Evolutionary conservation across 2,329 filamentous ascomycete species (phyloP).

Genomic region (Arthrinium phaeospermum): DNA sequence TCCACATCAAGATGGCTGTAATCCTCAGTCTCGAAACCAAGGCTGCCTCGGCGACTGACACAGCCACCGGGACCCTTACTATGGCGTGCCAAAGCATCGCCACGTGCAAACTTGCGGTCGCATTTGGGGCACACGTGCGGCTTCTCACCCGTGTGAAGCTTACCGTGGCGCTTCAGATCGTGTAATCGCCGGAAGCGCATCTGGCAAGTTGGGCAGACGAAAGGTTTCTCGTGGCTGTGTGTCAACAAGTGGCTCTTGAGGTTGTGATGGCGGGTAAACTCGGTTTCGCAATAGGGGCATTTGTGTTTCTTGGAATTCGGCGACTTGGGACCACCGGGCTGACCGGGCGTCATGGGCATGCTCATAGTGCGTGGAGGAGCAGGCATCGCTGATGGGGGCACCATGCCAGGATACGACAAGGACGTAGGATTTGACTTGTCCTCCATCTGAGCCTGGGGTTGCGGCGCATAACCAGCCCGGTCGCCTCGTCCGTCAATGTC

Average conservation of each 20-base stretch:
- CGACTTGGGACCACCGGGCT: conserved; percentile 64
- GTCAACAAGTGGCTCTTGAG: conserved; percentile 96
- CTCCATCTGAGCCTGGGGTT: conserved; percentile 54
- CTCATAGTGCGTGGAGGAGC: conserved; percentile 60
- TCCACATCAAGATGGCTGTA: conserved; percentile 56
- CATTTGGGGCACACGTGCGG: conserved; percentile 95
- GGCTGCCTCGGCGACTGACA: conserved; percentile 86
- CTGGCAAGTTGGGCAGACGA: conserved; percentile 90
- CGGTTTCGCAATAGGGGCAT: conserved; percentile 94
- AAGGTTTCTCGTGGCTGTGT: conserved; percentile 98
- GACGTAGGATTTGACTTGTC: conserved; percentile 55
- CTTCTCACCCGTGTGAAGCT: conserved; percentile 94
- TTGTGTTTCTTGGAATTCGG: conserved; percentile 87
- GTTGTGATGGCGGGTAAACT: conserved; percentile 97
- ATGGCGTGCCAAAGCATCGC: conserved; percentile 91
- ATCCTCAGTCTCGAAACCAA: conserved; percentile 81
- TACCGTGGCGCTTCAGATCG: conserved; percentile 94
- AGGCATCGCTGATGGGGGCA: conserved; percentile 47
- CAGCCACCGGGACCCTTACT: conserved; percentile 96
- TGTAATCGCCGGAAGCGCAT: conserved; percentile 92
- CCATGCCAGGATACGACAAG: conserved; percentile 60
- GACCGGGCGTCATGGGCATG: conserved; percentile 57
- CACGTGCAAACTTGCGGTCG: conserved; percentile 91
- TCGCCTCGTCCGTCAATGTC: conserved; percentile 55
- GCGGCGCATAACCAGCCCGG: conserved; percentile 42